Evolutionary conservation across 1,284 basidiomycete species (phyloP).

Genomic region (Trametes polyzona): DNA sequence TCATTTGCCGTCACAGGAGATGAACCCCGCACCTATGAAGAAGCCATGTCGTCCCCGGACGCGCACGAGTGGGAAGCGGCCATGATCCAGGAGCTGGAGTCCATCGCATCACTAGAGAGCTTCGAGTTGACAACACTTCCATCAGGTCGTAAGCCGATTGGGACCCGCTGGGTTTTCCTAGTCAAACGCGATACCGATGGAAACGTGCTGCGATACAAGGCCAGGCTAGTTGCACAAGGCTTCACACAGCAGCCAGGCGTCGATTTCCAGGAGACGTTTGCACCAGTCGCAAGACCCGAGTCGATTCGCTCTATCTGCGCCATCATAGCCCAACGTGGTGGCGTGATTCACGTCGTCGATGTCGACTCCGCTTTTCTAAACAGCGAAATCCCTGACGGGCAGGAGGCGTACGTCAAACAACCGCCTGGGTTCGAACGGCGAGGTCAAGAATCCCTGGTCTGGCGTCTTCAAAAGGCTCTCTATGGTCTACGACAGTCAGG

Average conservation of each 20-base stretch:
- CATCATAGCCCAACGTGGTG: conserved; percentile 4
- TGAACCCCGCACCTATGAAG: not conserved
- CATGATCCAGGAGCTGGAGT: conserved; percentile 7
- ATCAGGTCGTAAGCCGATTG: conserved; percentile 14
- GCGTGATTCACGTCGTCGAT: not conserved
- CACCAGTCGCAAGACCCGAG: conserved; percentile 33
- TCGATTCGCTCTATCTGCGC: conserved; percentile 34
- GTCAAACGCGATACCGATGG: conserved; percentile 36
- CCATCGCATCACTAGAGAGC: conserved; percentile 12
- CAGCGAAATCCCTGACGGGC: not conserved
- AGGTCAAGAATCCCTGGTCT: not conserved
- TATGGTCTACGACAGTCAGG: conserved; percentile 29
- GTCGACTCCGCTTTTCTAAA: conserved; percentile 3
- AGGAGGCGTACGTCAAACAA: not conserved
- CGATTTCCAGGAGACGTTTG: conserved; percentile 44
- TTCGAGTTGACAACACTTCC: conserved; percentile 9
- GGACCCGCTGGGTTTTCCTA: conserved; percentile 41
- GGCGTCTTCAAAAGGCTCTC: conserved; percentile 19
- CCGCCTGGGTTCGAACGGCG: conserved; percentile 16
- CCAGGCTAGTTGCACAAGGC: conserved; percentile 43
- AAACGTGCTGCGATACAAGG: conserved; percentile 39
- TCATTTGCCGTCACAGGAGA: not conserved
- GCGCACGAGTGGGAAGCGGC: conserved; percentile 3
- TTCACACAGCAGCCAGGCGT: conserved; percentile 43
- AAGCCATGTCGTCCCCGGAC: conserved; percentile 1